These are phyloP conservation scores for Fusarium denticulatum DNA, from an alignment of 2,329 filamentous ascomycete species.

Conservation along the genomic window DNA sequence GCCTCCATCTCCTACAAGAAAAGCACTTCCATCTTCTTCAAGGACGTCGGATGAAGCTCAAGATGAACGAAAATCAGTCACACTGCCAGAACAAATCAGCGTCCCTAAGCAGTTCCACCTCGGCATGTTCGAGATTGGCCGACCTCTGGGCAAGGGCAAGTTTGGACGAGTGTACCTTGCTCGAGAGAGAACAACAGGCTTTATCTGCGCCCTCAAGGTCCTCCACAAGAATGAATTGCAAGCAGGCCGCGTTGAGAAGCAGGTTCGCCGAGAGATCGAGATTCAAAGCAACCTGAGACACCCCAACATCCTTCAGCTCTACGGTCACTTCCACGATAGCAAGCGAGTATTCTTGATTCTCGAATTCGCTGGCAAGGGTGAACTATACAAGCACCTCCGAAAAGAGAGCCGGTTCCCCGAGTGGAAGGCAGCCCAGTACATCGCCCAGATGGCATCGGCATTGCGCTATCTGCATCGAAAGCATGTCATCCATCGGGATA, in stretches of 20 bases:
- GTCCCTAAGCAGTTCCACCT: constrained; percentile 78
- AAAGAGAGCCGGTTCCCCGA: constrained; percentile 83
- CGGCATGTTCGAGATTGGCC: constrained; percentile 93
- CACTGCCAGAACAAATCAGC: constrained; percentile 66
- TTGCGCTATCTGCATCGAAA: constrained; percentile 93
- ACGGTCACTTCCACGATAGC: constrained; percentile 88
- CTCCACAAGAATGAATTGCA: constrained; percentile 85
- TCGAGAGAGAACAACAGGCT: constrained; percentile 79
- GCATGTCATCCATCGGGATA: constrained; percentile 96
- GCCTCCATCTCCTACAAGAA: constrained; percentile 63
- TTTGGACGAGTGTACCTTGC: constrained; percentile 88
- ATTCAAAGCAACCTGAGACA: constrained; percentile 88
- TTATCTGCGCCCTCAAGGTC: constrained; percentile 87
- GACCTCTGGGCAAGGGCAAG: constrained; percentile 86
- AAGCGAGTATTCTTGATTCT: constrained; percentile 88
- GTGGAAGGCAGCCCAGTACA: constrained; percentile 85
- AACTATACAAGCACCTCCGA: constrained; percentile 86
- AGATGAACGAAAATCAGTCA: constrained; percentile 61
- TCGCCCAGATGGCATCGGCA: constrained; percentile 87
- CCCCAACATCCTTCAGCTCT: constrained; percentile 83
- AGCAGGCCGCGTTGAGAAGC: constrained; percentile 81
- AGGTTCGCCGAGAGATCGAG: constrained; percentile 86
- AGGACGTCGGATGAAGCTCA: constrained; percentile 60
- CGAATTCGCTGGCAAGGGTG: constrained; percentile 85
- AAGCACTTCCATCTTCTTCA: constrained; percentile 56